A percentile compares a stretch with the other conserved stretches of the same genome.
Conservation (phyloP, 768 basidiomycete genomes). For the Pulveroboletus sp. region DNA sequence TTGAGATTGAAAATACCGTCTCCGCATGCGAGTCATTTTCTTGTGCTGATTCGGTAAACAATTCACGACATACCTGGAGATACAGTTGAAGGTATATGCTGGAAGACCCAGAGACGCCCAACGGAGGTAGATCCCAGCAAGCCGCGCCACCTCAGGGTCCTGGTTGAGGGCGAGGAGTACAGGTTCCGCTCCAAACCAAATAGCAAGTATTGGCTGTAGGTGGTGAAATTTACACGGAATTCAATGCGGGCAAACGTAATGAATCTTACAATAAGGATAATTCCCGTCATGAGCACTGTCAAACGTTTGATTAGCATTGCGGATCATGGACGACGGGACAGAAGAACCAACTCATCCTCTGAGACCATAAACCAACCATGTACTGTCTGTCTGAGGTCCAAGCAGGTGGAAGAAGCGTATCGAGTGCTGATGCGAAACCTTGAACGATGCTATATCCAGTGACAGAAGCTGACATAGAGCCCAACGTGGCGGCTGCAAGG, state of each 20-base stretch:
- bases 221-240: not conserved
- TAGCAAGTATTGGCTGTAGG: constrained; percentile 46
- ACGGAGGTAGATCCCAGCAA: constrained; percentile 73
- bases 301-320: constrained; percentile 5
- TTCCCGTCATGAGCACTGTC: constrained; percentile 58
- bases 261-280: constrained; percentile 52
- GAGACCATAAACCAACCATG: constrained; percentile 86
- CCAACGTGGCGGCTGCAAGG: constrained; percentile 76
- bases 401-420: constrained; percentile 90
- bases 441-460: constrained; percentile 61
- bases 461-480: constrained; percentile 68
- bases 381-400: constrained; percentile 87
- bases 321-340: not conserved
- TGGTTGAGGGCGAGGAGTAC: constrained; percentile 73
- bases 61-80: constrained; percentile 40
- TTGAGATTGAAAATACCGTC: constrained; percentile 70
- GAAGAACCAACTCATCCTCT: constrained; percentile 67
- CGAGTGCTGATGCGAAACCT: constrained; percentile 80
- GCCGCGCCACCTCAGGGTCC: constrained; percentile 77
- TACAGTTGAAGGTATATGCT: constrained; percentile 55
- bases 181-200: constrained; percentile 82
- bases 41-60: not conserved
- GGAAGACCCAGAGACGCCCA: constrained; percentile 79
- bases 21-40: constrained; percentile 7
- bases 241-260: not conserved